These are phyloP conservation scores for Staphylotrichum longicolle DNA, from an alignment of 495 filamentous ascomycete species.

Conservation along the genomic window DNA sequence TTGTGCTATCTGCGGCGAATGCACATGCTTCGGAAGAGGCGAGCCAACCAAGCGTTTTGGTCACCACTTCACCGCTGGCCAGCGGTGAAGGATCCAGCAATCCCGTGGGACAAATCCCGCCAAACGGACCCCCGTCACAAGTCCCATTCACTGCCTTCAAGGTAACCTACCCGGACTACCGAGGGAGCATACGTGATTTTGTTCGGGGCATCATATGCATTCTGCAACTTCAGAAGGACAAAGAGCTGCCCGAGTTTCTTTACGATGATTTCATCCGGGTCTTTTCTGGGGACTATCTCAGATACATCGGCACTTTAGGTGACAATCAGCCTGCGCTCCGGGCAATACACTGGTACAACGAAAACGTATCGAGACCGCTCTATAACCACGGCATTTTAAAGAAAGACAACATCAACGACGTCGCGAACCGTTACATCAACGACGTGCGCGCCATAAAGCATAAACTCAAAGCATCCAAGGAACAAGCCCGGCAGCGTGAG, in stretches of 20 bases:
- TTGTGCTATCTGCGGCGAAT: not conserved
- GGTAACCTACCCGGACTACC: slow-evolving; percentile 56
- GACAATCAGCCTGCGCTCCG: slow-evolving; percentile 27
- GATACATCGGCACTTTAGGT: slow-evolving; percentile 37
- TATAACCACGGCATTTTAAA: slow-evolving; percentile 41
- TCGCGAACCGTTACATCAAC: slow-evolving; percentile 22
- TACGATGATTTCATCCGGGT: slow-evolving; percentile 69
- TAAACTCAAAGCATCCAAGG: not conserved
- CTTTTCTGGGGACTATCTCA: slow-evolving; percentile 42
- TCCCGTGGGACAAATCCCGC: slow-evolving; percentile 19
- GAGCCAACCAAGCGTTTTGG: not conserved
- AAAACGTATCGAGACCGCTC: slow-evolving; percentile 38
- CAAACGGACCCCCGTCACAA: slow-evolving; percentile 27
- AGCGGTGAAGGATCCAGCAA: slow-evolving; percentile 13
- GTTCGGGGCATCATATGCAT: slow-evolving; percentile 54
- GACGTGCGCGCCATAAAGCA: slow-evolving; percentile 19
- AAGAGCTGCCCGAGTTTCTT: slow-evolving; percentile 45
- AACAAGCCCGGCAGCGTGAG: not conserved
- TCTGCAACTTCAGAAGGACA: slow-evolving; percentile 43
- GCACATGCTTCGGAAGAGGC: not conserved
- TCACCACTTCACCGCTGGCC: slow-evolving; percentile 1
- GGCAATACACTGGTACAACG: slow-evolving; percentile 46
- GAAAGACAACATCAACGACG: slow-evolving; percentile 36
- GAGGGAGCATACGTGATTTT: slow-evolving; percentile 54
- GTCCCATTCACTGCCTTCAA: slow-evolving; percentile 51